Base-by-base conservation (phyloP, 2,329 filamentous ascomycete species). In the Colletotrichum musae region DNA sequence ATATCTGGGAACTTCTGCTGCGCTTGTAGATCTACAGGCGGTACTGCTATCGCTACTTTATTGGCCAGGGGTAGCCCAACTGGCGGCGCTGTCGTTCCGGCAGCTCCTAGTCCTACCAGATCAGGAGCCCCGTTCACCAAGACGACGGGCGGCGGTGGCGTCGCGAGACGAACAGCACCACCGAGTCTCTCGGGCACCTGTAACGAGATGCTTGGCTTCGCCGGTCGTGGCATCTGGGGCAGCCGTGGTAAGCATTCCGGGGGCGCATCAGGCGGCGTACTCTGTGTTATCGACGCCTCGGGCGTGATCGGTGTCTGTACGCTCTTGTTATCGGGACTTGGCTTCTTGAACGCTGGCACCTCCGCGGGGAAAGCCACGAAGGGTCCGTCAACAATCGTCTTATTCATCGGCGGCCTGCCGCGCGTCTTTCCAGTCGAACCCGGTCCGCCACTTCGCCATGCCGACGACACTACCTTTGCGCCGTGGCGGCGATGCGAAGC, bases 381-480 rank as follows among this genome's bases (percentile, higher is more conserved):
- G 0, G 92, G 89, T 0, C 89, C 89, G 71, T 93, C 90, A 15
- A 88, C 85, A 0, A 86, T 85, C 70, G 74, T 78, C 68, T 74
- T 83, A 74, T 92, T 93, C 64, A 91, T 92, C 0, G 94, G 93
- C 50, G 95, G 95, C 68, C 95, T 86, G 6, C 95, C 94, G 72
- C 94, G 86, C 15, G 92, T 86, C 78, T 95, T 97, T 2, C 92
- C 91, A 4, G 60, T 64, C 1, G 88, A 82, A 13, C 89, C 85
- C 47, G 86, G 84, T 16, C 88, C 88, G 68, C 87, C 89, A 71
- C 89, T 89, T 64, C 92, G 90, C 95, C 95, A 98, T 1, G 95
- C 95, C 10, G 94, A 97, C 1, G 94, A 97, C 0, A 97, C 94
- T 6, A 93, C 94, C 75, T 89, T 89, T 0, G 94, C 93, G 0